Base-by-base conservation (phyloP, 164 flowering plant species). In the Tetracentron sinense region DNA sequence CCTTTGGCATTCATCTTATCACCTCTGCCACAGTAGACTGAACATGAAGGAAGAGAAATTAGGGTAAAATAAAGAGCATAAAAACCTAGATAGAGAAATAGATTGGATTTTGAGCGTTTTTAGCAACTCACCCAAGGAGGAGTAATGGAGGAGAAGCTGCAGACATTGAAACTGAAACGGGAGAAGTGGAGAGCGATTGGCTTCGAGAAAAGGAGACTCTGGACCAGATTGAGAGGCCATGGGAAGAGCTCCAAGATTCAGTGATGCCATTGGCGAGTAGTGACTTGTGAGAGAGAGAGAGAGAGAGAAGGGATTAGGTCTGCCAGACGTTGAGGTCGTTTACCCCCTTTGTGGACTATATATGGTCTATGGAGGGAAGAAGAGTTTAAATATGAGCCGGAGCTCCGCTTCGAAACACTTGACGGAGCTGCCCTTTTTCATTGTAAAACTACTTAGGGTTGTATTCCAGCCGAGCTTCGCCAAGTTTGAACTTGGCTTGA, bases 11-110 rank as follows among this genome's bases (percentile, higher is more conserved):
- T 92, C 74, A 85, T 92, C 88, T 48, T 82, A 54, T 92, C 98
- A 12, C 98, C 98, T 77, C 96, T 77, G n/a, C 96, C 96, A 59
- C 94, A 89, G 63, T 74, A 83, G 44, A 92, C 96, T 92, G 77
- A 60, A 56, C 16, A 51, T 29, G 14, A 44, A 49, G 3, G n/a
- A 53, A 35, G 7, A 27, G 26, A 28, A 20, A 22, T 51, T 51
- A 64, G 29, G 46, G 30, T 3, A 20, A 30, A 42, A 35, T 15
- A 48, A 11, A n/a, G 30, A 23, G 20, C 7, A 28, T 35, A 23
- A 30, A n/a, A 19, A 56, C 6, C 31, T 22, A 70, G 29, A 57
- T 38, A 47, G 25, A 27, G 20, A 42, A 16, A 28, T 60, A 22
- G 22, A 21, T 15, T 22, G 17, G 72, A 1, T 23, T 30, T 6